Percentiles rank a stretch among this genome's conserved stretches.
phyloP scores from a whole-genome alignment of 768 basidiomycete species.

The Pulveroboletus ravenelii region DNA sequence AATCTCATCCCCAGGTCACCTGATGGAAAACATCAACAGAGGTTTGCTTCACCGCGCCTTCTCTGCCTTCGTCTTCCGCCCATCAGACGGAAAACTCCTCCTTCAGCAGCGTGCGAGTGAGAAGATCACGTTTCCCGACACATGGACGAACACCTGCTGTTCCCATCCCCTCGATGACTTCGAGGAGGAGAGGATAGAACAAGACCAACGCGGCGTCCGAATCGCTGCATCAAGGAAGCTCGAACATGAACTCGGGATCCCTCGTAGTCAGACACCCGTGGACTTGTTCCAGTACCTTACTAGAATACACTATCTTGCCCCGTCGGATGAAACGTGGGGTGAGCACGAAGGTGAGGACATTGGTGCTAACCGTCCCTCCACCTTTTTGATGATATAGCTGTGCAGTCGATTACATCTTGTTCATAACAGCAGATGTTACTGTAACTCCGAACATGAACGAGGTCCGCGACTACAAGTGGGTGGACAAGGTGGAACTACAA shows the following conservation, averaged over 20 bases:
- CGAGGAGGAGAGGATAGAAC: slow-evolving; percentile 72
- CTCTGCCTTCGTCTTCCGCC: slow-evolving; percentile 95
- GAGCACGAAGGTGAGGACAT: slow-evolving; percentile 84
- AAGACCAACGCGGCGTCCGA: slow-evolving; percentile 76
- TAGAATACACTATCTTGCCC: slow-evolving; percentile 95
- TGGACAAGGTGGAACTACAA: slow-evolving; percentile 84
- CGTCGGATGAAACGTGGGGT: slow-evolving; percentile 90
- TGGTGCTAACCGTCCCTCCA: not conserved
- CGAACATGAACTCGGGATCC: slow-evolving; percentile 95
- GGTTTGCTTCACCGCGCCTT: slow-evolving; percentile 97
- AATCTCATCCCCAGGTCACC: slow-evolving; percentile 52
- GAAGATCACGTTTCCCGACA: slow-evolving; percentile 98
- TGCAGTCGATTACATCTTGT: slow-evolving; percentile 95
- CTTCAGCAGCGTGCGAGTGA: slow-evolving; percentile 95
- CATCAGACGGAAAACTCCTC: slow-evolving; percentile 87
- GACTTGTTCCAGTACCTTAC: slow-evolving; percentile 93
- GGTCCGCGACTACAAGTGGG: slow-evolving; percentile 87
- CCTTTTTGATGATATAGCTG: slow-evolving; percentile 7
- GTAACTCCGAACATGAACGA: slow-evolving; percentile 84
- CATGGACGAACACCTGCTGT: slow-evolving; percentile 99
- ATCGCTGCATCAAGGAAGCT: slow-evolving; percentile 93
- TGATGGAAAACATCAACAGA: slow-evolving; percentile 95
- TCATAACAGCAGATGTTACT: slow-evolving; percentile 84
- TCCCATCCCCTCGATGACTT: slow-evolving; percentile 95
- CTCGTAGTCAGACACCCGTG: slow-evolving; percentile 64